phyloP scores from a whole-genome alignment of 208 protist species.

The Naegleria fowleri region DNA sequence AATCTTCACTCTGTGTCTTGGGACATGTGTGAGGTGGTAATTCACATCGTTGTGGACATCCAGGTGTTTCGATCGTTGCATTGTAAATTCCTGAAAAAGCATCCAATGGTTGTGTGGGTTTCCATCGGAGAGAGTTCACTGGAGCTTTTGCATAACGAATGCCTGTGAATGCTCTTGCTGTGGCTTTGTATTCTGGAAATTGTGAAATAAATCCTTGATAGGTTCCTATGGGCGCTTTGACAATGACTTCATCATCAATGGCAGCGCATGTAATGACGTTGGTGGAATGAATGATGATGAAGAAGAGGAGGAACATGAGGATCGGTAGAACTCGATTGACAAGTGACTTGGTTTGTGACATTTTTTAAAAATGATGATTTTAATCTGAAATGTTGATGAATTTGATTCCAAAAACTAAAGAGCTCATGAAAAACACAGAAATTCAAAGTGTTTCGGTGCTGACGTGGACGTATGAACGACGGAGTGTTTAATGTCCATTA shows the following conservation, averaged over 20 bases:
- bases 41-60: slow-evolving; percentile 5
- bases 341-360: no score
- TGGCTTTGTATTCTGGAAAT: neutral
- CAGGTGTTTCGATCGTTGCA: neutral
- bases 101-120: slow-evolving; percentile 20
- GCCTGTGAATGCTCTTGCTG: slow-evolving; percentile 31
- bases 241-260: neutral
- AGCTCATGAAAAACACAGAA: no score
- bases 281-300: no score
- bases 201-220: neutral
- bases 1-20: slow-evolving; percentile 1
- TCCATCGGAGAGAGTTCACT: slow-evolving; percentile 34
- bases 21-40: neutral
- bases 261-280: no score
- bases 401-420: no score
- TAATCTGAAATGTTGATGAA: no score
- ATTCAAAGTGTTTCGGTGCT: no score
- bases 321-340: no score
- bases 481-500: no score
- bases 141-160: slow-evolving; percentile 44
- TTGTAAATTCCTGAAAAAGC: slow-evolving; percentile 20
- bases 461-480: no score
- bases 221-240: neutral
- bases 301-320: no score
- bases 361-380: no score